Base-by-base conservation (phyloP, 305 asterid species). In the Fraxinus platypoda region DNA sequence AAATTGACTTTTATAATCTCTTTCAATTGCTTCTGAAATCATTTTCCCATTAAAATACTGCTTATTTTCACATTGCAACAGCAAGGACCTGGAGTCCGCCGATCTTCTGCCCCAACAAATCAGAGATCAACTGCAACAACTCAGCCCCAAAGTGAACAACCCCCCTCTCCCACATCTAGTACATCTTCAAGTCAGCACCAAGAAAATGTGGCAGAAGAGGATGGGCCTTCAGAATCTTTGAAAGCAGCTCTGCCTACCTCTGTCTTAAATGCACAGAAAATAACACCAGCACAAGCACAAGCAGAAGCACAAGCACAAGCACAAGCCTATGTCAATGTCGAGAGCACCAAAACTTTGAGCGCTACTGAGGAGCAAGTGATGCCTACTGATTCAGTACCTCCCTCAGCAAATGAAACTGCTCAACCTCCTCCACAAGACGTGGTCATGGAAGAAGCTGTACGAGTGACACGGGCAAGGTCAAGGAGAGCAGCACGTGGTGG, bases 381-480 rank as follows among this genome's bases (percentile, higher is more conserved):
- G 94, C 85, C 83, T 86, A 83, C 87, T 54, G 91, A 89, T 71
- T 83, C 89, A 3, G 90, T 25, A 19, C 86, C 93, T 79, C 74
- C 87, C 62, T 12, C 87, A 68, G 54, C 88, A 12, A 78, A 76
- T 25, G 91, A 85, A 80, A 84, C 75, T 25, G n/a, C 86, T 46
- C 88, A 75, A 78, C 71, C 89, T 72, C 73, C 82, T 21, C 57
- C 90, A 8, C 84, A 64, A 37, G 93, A 89, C 46, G 74, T 37
- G 15, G 74, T 59, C 28, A 38, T 88, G 87, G 97, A 88, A 77
- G 98, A 92, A n/a, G 72, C 68, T 1, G 83, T 38, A 43, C 90
- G 86, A 37, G 87, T 92, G 77, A 89, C 99, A 28, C 93, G 96
- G n/a, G 87, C 93, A 75, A 90, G 93, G 89, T 80, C 87, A 25